phyloP scores from a whole-genome alignment of 2,329 filamentous ascomycete genomes.

The Cadophora sp. region DNA sequence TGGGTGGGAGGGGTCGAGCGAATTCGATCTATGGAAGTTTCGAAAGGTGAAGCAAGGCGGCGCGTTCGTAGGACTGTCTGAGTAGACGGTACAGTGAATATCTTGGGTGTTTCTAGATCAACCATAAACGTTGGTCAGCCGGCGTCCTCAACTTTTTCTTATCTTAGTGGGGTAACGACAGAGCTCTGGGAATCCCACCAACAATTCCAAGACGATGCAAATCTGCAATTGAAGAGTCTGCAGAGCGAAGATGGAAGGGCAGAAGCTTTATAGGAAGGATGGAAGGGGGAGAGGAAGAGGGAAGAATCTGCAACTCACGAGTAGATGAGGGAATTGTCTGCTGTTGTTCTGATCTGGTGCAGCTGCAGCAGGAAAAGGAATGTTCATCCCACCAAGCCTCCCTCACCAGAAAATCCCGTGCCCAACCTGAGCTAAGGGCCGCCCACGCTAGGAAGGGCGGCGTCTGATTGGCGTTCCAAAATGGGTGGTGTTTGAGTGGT shows the following conservation, averaged over 20 bases:
- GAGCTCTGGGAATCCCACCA: slow-evolving; percentile 21
- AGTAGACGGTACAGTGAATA: slow-evolving; percentile 2
- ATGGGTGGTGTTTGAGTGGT: not conserved
- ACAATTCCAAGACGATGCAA: slow-evolving; percentile 1
- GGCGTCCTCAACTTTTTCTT: slow-evolving; percentile 24
- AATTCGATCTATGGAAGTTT: not conserved
- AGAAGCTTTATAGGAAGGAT: not conserved
- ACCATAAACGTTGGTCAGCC: slow-evolving; percentile 21
- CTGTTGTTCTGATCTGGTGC: slow-evolving; percentile 11
- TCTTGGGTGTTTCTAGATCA: slow-evolving; percentile 10
- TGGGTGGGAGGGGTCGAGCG: slow-evolving; percentile 6
- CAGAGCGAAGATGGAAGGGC: not conserved
- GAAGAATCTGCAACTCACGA: slow-evolving; percentile 16
- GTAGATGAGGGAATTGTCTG: slow-evolving; percentile 18
- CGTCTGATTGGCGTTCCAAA: slow-evolving; percentile 17
- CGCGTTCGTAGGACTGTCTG: slow-evolving; percentile 2
- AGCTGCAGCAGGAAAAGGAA: slow-evolving; percentile 17
- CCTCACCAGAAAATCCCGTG: slow-evolving; percentile 17
- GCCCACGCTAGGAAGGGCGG: slow-evolving; percentile 1
- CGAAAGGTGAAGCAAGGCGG: slow-evolving; percentile 7
- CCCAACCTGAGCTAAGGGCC: slow-evolving; percentile 6
- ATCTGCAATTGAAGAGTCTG: not conserved
- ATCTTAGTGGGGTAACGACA: slow-evolving; percentile 29
- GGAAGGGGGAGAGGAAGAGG: not conserved
- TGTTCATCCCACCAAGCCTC: slow-evolving; percentile 10